These are phyloP conservation scores for Oryza officinalis DNA, from an alignment of 176 grass and related monocot species.

Conservation along the genomic window DNA sequence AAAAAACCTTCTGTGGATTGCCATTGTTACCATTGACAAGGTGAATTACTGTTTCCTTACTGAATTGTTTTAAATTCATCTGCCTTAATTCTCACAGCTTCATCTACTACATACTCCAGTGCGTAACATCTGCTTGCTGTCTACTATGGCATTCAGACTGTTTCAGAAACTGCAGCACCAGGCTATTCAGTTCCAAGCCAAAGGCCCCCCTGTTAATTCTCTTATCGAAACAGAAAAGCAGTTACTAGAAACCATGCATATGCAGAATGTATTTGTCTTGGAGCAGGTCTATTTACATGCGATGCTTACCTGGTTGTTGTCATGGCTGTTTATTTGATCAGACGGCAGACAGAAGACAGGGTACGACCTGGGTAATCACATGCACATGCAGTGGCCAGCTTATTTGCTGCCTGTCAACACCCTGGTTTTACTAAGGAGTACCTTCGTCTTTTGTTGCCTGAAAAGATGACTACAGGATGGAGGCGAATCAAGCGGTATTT, in stretches of 20 bases:
- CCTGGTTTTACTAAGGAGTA: neutral
- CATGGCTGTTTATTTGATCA: neutral
- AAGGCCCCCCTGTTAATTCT: neutral
- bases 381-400: neutral
- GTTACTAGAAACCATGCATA: neutral
- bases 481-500: too few species aligned
- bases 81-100: neutral
- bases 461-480: neutral
- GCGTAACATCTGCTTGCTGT: neutral
- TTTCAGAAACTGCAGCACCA: neutral
- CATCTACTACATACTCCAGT: neutral
- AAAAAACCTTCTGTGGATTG: constrained; percentile 12
- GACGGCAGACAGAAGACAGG: neutral
- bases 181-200: too few species aligned
- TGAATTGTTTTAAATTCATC: neutral
- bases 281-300: neutral
- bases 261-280: neutral
- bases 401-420: neutral
- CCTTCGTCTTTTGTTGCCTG: neutral
- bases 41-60: neutral
- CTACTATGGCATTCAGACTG: neutral
- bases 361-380: neutral
- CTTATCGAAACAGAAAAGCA: neutral
- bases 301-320: neutral
- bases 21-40: constrained; percentile 1